Evolutionary conservation across 129 eudicot genomes (phyloP).

Genomic region (Arctium lappa): DNA sequence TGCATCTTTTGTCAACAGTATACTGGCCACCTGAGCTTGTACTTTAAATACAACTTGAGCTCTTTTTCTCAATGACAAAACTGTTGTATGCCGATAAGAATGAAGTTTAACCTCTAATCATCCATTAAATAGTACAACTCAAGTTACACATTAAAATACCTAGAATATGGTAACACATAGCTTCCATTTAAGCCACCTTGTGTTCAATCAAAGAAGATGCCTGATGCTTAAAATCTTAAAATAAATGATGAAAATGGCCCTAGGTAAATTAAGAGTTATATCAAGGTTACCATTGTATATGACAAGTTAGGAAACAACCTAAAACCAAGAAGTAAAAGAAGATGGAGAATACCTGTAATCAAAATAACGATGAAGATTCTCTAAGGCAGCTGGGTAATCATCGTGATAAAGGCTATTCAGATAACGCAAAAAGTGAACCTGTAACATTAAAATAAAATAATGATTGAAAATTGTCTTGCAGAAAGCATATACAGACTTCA

Average conservation of each 20-base stretch:
- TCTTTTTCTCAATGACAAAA: not conserved
- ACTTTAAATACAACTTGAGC: not conserved
- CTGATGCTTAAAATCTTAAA: not conserved
- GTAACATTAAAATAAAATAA: constrained; percentile 4
- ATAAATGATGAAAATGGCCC: not conserved
- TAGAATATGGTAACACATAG: not conserved
- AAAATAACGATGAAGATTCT: constrained; percentile 93
- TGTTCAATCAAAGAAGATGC: not conserved
- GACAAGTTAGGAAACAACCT: not conserved
- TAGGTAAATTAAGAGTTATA: not conserved
- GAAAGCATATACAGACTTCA: not conserved
- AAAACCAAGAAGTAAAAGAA: not conserved
- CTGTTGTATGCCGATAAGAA: not conserved
- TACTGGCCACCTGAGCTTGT: not conserved
- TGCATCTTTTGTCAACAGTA: not conserved
- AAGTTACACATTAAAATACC: not conserved
- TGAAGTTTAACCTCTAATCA: not conserved
- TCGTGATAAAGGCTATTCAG: constrained; percentile 83
- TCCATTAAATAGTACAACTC: not conserved
- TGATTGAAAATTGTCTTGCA: not conserved
- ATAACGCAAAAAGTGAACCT: constrained; percentile 93
- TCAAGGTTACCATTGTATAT: not conserved
- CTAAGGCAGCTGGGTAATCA: constrained; percentile 88
- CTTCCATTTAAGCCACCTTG: not conserved
- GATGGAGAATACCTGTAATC: constrained; percentile 71